Evolutionary conservation across 2,329 filamentous ascomycete species (phyloP), one percentile per base, ranked within the genome.

Genomic region (Cytospora leucostoma): DNA sequence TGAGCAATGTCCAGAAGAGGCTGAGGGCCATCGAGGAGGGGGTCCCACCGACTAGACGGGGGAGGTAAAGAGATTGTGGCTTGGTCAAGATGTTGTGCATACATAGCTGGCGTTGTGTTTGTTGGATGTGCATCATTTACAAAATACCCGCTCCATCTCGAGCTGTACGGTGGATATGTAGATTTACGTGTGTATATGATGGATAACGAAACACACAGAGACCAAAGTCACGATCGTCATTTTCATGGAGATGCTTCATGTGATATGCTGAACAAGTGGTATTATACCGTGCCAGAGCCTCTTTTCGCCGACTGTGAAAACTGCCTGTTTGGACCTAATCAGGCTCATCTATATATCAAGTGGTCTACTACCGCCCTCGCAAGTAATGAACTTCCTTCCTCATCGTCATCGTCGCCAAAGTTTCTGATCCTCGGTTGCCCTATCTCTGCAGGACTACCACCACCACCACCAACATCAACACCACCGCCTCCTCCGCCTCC

Each of bases 391-490:
- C 58, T 55, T 51, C 58, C 58, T 33, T 34, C 50, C 12, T 32
- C 58, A 19, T 37, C 58, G 7, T 21, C 49, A 12, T 37, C 58
- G 7, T 21, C 49, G 10, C 7, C 32, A 17, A 55, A n/a, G n/a
- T 32, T 33, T 13, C 21, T 7, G 12, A 52, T 38, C 37, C 34
- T 57, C 65, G 57, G 47, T 51, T 61, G 58, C 51, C 37, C 58
- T 4, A 55, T 51, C 51, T 61, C 58, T 17, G 51, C 58, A 4
- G 58, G 58, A 47, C 58, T 61, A 11, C 62, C 62, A 32, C 56
- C 56, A n/a, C 56, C 69, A n/a, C 72, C 71, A 7, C 65, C 70
- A 12, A 68, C 61, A 33, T 69, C 55, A 6, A 13, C 17, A 4
- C 15, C n/a, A 1, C 52, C 59, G 8, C 65, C 70, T 15, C 69